phyloP scores from a whole-genome alignment of 129 eudicot species.

The Heracleum sosnowskyi region DNA sequence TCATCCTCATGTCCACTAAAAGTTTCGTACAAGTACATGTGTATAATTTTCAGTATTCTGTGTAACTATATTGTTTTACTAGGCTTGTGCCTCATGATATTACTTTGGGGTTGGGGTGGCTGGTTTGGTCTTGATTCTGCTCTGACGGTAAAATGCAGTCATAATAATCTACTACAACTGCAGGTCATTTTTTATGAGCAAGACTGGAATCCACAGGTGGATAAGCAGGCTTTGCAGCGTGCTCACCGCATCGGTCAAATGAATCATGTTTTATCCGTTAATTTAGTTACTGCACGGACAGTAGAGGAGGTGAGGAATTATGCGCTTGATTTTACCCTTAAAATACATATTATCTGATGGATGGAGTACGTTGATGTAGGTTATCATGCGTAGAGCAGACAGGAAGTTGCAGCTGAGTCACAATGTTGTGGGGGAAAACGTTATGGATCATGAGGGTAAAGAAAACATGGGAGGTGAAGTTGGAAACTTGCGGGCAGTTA shows the following conservation, averaged over 20 bases:
- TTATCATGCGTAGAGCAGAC: slow-evolving; percentile 84
- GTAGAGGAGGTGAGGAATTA: slow-evolving; percentile 72
- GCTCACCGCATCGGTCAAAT: slow-evolving; percentile 94
- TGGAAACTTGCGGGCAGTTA: slow-evolving; percentile 70
- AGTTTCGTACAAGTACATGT: neutral
- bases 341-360: slow-evolving; percentile 6
- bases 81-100: neutral
- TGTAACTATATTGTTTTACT: neutral
- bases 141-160: neutral
- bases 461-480: slow-evolving; percentile 43
- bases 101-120: neutral
- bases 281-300: slow-evolving; percentile 66
- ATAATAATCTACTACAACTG: slow-evolving; percentile 14
- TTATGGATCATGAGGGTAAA: slow-evolving; percentile 40
- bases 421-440: slow-evolving; percentile 69
- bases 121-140: neutral
- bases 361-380: slow-evolving; percentile 38
- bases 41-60: neutral
- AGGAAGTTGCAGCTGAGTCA: slow-evolving; percentile 89
- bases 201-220: slow-evolving; percentile 99
- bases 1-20: neutral
- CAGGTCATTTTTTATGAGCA: slow-evolving; percentile 98
- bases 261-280: slow-evolving; percentile 80
- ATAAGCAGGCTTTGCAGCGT: slow-evolving; percentile 93
- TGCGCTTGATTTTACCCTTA: neutral